A percentile compares a stretch with the other conserved stretches of the same genome.
These are phyloP conservation scores for Lipomyces mesembrius DNA, from an alignment of 805 yeast species.

Conservation along the genomic window DNA sequence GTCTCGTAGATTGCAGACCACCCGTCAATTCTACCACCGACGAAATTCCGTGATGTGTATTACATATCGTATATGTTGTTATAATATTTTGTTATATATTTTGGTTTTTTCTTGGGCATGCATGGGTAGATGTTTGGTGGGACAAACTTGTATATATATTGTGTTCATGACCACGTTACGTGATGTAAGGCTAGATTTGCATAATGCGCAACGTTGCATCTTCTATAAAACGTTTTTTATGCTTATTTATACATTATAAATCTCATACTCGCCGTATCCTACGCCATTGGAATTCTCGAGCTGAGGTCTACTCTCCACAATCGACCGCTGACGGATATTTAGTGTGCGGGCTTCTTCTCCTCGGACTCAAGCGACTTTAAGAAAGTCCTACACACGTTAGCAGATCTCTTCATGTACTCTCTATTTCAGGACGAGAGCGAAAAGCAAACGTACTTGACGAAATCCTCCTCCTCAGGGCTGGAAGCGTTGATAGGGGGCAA, in stretches of 20 bases:
- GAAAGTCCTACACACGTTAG: constrained; percentile 22
- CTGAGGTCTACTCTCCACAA: not conserved
- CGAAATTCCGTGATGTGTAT: not conserved
- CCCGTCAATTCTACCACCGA: not conserved
- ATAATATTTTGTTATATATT: not conserved
- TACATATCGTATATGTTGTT: not conserved
- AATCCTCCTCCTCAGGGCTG: constrained; percentile 87
- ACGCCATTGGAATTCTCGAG: not conserved
- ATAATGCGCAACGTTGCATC: not conserved
- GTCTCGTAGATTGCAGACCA: constrained; percentile 11
- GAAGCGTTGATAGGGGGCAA: constrained; percentile 74
- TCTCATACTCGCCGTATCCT: not conserved
- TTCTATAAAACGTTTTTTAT: not conserved
- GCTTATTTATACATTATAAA: not conserved
- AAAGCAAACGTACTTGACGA: constrained; percentile 53
- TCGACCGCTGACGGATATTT: not conserved
- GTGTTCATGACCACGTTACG: not conserved
- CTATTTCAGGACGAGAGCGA: not conserved
- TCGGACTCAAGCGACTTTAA: constrained; percentile 29
- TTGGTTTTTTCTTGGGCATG: not conserved
- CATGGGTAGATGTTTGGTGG: not conserved
- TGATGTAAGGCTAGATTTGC: not conserved
- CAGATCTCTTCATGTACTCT: not conserved
- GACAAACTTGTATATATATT: not conserved
- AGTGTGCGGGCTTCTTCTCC: constrained; percentile 26